Evolutionary conservation across 768 basidiomycete genomes (phyloP).

Genomic region (Termitomyces sp.): DNA sequence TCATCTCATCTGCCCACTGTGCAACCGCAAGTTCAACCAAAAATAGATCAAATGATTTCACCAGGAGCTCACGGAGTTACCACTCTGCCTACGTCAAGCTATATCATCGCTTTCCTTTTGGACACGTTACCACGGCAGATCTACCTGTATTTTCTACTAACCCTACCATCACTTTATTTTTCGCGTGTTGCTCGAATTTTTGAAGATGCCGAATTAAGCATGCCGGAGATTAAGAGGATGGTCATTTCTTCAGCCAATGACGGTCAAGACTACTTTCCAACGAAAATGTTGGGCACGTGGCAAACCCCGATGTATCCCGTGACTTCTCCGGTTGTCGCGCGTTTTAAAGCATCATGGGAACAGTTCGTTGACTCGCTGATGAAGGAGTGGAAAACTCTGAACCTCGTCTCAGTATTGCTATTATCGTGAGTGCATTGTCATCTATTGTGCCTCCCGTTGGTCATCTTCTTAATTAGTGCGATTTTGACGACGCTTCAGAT

Average conservation of each 20-base stretch:
- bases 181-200: conserved; percentile 59
- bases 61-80: not conserved
- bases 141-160: conserved; percentile 37
- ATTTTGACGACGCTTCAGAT: conserved; percentile 18
- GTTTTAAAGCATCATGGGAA: conserved; percentile 32
- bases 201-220: conserved; percentile 54
- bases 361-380: conserved; percentile 16
- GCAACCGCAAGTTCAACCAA: not conserved
- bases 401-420: conserved; percentile 16
- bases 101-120: conserved; percentile 12
- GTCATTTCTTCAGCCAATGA: conserved; percentile 9
- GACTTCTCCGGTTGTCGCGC: conserved; percentile 24
- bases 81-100: not conserved
- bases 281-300: not conserved
- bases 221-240: conserved; percentile 48
- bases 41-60: not conserved
- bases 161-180: conserved; percentile 60
- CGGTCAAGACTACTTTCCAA: not conserved
- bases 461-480: conserved; percentile 6
- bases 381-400: conserved; percentile 18
- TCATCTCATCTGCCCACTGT: not conserved
- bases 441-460: not conserved
- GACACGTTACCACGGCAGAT: conserved; percentile 20
- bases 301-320: not conserved
- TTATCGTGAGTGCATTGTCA: conserved; percentile 11